Base-by-base conservation (phyloP, 192 early-diverging fungal genomes). In the Coemansia sp. region DNA sequence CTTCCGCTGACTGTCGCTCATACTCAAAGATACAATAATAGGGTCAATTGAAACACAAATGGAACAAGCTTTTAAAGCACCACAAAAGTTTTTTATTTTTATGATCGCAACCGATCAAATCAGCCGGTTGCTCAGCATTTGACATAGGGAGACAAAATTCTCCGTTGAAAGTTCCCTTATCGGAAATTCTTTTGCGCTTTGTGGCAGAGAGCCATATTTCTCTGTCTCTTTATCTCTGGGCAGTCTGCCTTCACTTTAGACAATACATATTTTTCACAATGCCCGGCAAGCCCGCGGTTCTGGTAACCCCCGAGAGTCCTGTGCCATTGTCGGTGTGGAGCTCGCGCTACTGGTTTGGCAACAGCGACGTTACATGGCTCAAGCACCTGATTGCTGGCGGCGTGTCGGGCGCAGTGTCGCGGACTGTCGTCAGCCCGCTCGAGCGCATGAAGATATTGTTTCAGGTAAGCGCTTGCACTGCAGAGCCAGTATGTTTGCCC, bases 361-460 rank as follows among this genome's bases (percentile, higher is more conserved):
- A 72, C 62, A 50, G 51, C 61, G 77, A 80, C 23, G 71, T 85
- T 14, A 87, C 87, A 46, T 86, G 87, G 57, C 69, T 87, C 58
- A 92, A 90, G 69, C 87, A 92, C 62, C 65, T 92, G 66, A 72
- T 89, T 56, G 89, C 90, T 0, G 90, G 90, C 25, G 90, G 90
- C 38, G 78, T 87, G 19, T 90, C 90, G 9, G 90, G 90, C 37
- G 90, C 88, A 0, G 87, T 89, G 28, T 90, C 88, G 64, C 83
- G 90, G 42, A 92, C 90, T 1, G 88, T 87, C 5, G 90, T 92
- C 51, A 90, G 87, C 66, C 90, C 90, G 40, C 71, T 92, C 34
- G 90, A 92, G 69, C 84, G 90, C 55, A 92, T 90, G 86, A 92
- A 92, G 78, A 92, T 92, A 64, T 75, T 92, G 54, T 92, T 92